phyloP scores from a whole-genome alignment of 345 rosid species.

The Tarenaya hassleriana region DNA sequence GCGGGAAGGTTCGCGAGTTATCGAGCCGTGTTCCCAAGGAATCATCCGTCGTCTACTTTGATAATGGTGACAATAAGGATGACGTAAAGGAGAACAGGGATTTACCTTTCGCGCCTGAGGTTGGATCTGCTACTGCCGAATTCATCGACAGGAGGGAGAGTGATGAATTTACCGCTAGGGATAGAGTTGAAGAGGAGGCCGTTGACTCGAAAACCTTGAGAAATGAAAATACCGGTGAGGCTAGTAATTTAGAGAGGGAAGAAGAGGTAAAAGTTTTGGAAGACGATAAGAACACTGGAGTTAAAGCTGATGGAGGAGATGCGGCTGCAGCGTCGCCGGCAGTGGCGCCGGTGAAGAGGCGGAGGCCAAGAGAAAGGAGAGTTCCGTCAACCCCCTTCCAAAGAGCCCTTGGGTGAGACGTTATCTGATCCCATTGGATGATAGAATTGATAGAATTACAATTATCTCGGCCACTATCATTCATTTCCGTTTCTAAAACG shows the following conservation, averaged over 20 bases:
- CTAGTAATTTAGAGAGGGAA: constrained; percentile 20
- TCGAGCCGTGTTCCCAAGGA: constrained; percentile 45
- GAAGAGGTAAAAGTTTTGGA: constrained; percentile 20
- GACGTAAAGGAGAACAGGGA: neutral
- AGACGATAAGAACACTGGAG: constrained; percentile 13
- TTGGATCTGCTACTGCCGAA: constrained; percentile 16
- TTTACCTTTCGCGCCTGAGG: constrained; percentile 10
- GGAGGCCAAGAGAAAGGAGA: constrained; percentile 77
- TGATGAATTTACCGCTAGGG: neutral
- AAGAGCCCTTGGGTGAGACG: constrained; percentile 74
- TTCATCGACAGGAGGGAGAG: neutral
- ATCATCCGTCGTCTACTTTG: constrained; percentile 57
- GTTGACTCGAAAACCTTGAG: constrained; percentile 20
- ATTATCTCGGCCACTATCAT: neutral
- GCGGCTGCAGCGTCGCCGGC: constrained; percentile 14
- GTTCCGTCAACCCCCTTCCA: constrained; percentile 90
- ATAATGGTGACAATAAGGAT: constrained; percentile 11
- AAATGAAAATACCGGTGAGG: constrained; percentile 10
- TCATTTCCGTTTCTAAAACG: too few species aligned
- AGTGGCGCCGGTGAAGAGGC: constrained; percentile 41
- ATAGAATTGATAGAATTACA: neutral
- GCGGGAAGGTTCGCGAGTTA: constrained; percentile 52
- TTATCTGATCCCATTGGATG: neutral
- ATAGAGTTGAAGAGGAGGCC: constrained; percentile 12
- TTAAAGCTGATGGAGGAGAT: constrained; percentile 17